Evolutionary conservation across 768 basidiomycete genomes (phyloP).

Genomic region (Rickenella mellea): DNA sequence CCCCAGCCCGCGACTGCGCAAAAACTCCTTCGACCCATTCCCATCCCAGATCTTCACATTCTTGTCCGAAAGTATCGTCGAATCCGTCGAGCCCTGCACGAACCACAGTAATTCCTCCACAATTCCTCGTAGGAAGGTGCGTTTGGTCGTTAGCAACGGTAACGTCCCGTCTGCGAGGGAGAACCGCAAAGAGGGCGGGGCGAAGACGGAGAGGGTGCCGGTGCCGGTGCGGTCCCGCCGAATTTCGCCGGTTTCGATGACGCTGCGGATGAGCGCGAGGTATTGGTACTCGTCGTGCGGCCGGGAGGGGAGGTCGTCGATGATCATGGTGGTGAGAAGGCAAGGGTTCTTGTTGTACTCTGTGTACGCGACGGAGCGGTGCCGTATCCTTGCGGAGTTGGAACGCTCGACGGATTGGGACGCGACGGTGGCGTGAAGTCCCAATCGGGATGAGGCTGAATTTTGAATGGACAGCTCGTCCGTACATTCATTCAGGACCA

Average conservation of each 20-base stretch:
- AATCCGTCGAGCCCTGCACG: constrained; percentile 75
- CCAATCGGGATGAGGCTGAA: too few relatives aligned
- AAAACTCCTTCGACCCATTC: constrained; percentile 81
- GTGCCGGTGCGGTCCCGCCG: constrained; percentile 93
- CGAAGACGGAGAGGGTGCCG: constrained; percentile 87
- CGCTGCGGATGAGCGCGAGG: constrained; percentile 66
- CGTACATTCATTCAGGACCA: too few relatives aligned
- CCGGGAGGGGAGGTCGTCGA: constrained; percentile 1
- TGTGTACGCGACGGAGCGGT: too few relatives aligned
- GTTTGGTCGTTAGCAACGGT: constrained; percentile 91
- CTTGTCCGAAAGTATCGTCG: constrained; percentile 60
- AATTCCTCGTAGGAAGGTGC: constrained; percentile 87
- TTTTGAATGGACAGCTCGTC: too few relatives aligned
- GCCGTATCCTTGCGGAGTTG: too few relatives aligned
- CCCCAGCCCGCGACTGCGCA: constrained; percentile 75
- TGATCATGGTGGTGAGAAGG: constrained; percentile 8
- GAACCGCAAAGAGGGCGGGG: constrained; percentile 85
- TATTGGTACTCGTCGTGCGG: constrained; percentile 86
- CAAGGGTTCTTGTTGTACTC: not conserved
- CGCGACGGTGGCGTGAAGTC: too few relatives aligned
- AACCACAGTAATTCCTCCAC: constrained; percentile 96
- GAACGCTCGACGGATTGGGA: too few relatives aligned
- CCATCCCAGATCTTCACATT: constrained; percentile 98
- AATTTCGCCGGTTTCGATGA: constrained; percentile 65
- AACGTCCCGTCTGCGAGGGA: constrained; percentile 66